Percentiles rank a stretch among this genome's conserved stretches.
These are phyloP conservation scores for Diddensiella caesifluorescens DNA, from an alignment of 805 yeast genomes.

Conservation along the genomic window DNA sequence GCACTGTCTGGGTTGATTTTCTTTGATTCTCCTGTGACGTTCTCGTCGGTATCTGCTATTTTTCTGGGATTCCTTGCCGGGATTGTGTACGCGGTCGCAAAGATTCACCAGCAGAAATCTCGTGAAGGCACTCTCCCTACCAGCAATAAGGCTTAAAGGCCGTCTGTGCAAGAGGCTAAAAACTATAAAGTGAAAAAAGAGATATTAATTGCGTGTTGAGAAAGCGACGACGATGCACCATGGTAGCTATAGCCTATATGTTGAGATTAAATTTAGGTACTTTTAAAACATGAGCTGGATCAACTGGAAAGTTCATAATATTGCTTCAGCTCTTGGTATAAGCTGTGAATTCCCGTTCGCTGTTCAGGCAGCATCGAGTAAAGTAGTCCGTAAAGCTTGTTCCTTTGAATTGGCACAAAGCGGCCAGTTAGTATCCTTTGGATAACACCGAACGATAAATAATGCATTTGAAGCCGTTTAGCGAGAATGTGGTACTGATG, in stretches of 20 bases:
- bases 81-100: constrained; percentile 90
- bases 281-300: too few species aligned
- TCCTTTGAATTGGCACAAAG: constrained; percentile 43
- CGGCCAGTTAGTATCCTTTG: constrained; percentile 43
- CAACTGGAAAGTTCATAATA: too few species aligned
- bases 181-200: not conserved
- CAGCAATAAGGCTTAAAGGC: constrained; percentile 15
- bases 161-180: not conserved
- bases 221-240: too few species aligned
- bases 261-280: too few species aligned
- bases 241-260: too few species aligned
- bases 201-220: not conserved
- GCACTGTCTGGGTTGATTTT: constrained; percentile 92
- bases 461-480: constrained; percentile 38
- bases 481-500: constrained; percentile 42
- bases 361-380: constrained; percentile 49
- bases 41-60: constrained; percentile 85
- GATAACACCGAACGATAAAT: constrained; percentile 39
- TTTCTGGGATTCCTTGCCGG: constrained; percentile 94
- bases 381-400: constrained; percentile 44
- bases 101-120: constrained; percentile 72
- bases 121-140: constrained; percentile 25
- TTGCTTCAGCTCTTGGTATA: constrained; percentile 15
- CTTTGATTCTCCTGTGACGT: constrained; percentile 92
- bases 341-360: constrained; percentile 26